Conservation (phyloP, 2,329 filamentous ascomycete species). For the Aspergillus jensenii region DNA sequence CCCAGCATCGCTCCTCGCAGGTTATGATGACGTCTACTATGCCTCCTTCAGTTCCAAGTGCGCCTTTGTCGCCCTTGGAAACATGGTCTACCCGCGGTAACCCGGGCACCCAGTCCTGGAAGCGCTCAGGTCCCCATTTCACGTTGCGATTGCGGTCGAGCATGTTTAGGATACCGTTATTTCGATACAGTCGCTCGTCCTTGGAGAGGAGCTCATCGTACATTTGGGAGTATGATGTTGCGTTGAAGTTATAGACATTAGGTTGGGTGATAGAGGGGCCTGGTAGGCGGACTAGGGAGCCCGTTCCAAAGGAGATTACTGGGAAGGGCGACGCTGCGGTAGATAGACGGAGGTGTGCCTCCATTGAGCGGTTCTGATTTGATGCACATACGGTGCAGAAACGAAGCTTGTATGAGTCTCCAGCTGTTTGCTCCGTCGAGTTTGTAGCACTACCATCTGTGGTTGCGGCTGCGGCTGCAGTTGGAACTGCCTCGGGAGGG, state of each 20-base stretch:
- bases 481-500: constrained; percentile 30
- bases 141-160: constrained; percentile 85
- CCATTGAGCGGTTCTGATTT: constrained; percentile 99
- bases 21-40: constrained; percentile 94
- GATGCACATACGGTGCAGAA: constrained; percentile 99
- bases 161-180: constrained; percentile 95
- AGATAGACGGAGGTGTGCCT: constrained; percentile 92
- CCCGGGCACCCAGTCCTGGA: constrained; percentile 95
- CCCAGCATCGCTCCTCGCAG: constrained; percentile 97
- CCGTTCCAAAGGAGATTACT: constrained; percentile 97
- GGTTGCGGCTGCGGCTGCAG: constrained; percentile 30
- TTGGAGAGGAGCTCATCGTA: constrained; percentile 86
- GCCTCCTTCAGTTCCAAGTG: constrained; percentile 78
- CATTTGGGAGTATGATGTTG: constrained; percentile 91
- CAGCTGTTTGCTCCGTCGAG: neutral
- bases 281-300: constrained; percentile 87
- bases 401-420: constrained; percentile 76
- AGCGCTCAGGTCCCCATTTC: constrained; percentile 94
- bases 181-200: constrained; percentile 81
- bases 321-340: constrained; percentile 80
- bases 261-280: constrained; percentile 89
- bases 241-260: constrained; percentile 98
- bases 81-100: constrained; percentile 75
- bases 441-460: neutral
- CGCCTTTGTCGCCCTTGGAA: constrained; percentile 69